Evolutionary conservation across 2,329 filamentous ascomycete species (phyloP).

Genomic region (Anthostomella pinea): DNA sequence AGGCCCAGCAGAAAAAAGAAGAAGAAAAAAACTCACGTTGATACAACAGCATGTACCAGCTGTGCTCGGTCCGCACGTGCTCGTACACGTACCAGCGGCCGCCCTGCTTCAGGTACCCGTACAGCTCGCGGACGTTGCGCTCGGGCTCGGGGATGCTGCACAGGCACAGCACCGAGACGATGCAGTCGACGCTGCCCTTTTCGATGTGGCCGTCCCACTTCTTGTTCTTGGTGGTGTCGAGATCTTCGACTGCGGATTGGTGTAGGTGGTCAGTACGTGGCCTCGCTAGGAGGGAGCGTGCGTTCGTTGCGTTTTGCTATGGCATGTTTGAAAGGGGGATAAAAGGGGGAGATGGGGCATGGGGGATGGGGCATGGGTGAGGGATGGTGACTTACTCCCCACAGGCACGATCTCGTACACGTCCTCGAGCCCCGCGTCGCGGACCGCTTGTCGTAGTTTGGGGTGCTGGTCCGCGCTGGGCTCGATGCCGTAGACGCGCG

Average conservation of each 20-base stretch:
- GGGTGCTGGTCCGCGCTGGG: constrained; percentile 55
- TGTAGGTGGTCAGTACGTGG: too few species aligned
- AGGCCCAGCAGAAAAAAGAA: neutral
- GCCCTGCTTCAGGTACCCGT: constrained; percentile 57
- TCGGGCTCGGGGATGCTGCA: constrained; percentile 62
- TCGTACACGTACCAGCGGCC: constrained; percentile 63
- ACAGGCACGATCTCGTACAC: constrained; percentile 61
- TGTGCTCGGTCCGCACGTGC: constrained; percentile 47
- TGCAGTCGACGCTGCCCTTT: constrained; percentile 53
- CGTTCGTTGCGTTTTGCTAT: too few species aligned
- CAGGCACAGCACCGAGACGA: constrained; percentile 60
- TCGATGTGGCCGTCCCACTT: constrained; percentile 46
- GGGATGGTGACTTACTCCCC: constrained; percentile 47
- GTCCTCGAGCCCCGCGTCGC: constrained; percentile 50
- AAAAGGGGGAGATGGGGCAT: too few species aligned
- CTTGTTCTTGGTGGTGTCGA: constrained; percentile 36
- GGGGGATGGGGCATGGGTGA: neutral
- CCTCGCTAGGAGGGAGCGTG: too few species aligned
- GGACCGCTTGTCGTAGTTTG: constrained; percentile 44
- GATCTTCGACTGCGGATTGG: too few species aligned
- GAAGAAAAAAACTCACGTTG: constrained; percentile 43
- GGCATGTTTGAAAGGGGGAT: too few species aligned
- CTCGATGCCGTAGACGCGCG: constrained; percentile 61
- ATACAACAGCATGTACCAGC: constrained; percentile 43
- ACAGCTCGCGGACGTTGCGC: constrained; percentile 53